phyloP scores from a whole-genome alignment of 2,329 filamentous ascomycete genomes.

The Harringtonia lauricola region DNA sequence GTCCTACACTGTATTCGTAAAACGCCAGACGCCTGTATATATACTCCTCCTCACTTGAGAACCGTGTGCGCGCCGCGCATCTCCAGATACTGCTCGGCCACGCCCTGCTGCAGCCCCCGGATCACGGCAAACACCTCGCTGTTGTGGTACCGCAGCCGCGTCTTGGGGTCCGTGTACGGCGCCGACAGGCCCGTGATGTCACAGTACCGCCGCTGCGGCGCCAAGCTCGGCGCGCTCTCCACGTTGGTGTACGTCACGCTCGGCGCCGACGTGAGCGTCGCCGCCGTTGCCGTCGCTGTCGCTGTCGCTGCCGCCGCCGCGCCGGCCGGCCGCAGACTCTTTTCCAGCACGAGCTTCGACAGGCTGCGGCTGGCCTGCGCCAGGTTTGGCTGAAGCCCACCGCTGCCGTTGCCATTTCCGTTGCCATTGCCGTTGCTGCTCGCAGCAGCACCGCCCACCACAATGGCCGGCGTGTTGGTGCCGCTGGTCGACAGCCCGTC shows the following conservation, averaged over 20 bases:
- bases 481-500: conserved; percentile 46
- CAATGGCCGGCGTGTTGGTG: conserved; percentile 45
- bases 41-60: conserved; percentile 54
- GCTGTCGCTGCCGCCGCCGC: neutral
- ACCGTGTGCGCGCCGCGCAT: conserved; percentile 87
- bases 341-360: conserved; percentile 80
- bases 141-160: conserved; percentile 83
- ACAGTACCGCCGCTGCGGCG: conserved; percentile 81
- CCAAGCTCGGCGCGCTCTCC: conserved; percentile 76
- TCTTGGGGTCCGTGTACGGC: conserved; percentile 91
- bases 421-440: conserved; percentile 23
- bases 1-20: conserved; percentile 50
- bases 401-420: conserved; percentile 10
- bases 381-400: conserved; percentile 51
- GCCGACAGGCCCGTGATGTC: conserved; percentile 91
- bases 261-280: conserved; percentile 38
- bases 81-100: conserved; percentile 80
- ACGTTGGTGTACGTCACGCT: conserved; percentile 91
- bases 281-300: neutral
- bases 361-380: conserved; percentile 82
- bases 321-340: conserved; percentile 45
- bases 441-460: conserved; percentile 41
- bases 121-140: conserved; percentile 83
- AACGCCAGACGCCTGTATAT: neutral
- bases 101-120: conserved; percentile 67